A percentile compares a stretch with the other conserved stretches of the same genome.
Conservation (phyloP, 2,329 filamentous ascomycete genomes). For the Penicillium aurantiogriseum region DNA sequence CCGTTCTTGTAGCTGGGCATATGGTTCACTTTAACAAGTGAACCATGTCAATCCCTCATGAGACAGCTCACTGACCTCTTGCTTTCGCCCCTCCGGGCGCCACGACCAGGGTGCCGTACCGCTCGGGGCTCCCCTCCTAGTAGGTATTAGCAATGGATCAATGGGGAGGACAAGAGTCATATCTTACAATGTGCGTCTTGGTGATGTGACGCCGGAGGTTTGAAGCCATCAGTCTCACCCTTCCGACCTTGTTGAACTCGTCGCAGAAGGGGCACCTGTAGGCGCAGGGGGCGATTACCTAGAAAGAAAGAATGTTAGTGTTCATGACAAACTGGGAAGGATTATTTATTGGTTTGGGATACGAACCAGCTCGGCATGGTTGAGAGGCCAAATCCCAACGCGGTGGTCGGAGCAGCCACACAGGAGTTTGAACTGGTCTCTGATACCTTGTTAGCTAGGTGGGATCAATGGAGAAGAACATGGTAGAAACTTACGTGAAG, state of each 20-base stretch:
- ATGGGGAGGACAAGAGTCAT: too few species aligned
- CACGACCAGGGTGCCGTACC: not conserved
- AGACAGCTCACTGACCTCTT: not conserved
- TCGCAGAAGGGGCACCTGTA: not conserved
- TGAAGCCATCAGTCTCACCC: not conserved
- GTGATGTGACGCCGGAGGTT: not conserved
- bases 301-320: too few species aligned
- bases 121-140: not conserved
- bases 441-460: not conserved
- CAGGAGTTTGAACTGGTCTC: fast-evolving
- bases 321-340: not conserved
- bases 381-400: not conserved
- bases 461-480: not conserved
- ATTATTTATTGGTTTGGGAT: not conserved
- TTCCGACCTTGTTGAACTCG: not conserved
- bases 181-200: not conserved
- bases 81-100: not conserved
- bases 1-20: not conserved
- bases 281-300: not conserved
- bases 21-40: not conserved
- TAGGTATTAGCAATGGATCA: not conserved
- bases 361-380: not conserved
- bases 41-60: not conserved
- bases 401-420: not conserved
- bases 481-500: not conserved